Percentiles rank a stretch among this genome's conserved stretches.
Evolutionary conservation across 257 asterid genomes (phyloP).

Genomic region (Fraxinus anomala): DNA sequence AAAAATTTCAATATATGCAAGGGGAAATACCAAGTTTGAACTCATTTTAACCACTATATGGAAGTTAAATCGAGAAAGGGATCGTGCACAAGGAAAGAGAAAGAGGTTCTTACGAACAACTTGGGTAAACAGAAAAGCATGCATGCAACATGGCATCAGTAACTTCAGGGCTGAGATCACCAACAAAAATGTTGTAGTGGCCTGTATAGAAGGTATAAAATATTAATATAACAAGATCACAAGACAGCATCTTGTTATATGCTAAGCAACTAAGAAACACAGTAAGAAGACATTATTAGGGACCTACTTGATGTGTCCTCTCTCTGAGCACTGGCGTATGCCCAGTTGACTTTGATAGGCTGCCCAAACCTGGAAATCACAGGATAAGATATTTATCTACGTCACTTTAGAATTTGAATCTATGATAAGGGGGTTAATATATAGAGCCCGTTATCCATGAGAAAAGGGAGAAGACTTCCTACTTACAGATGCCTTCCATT

Average conservation of each 20-base stretch:
- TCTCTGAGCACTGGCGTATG: conserved; percentile 87
- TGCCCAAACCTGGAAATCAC: conserved; percentile 81
- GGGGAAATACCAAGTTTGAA: not conserved
- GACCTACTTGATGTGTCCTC: conserved; percentile 88
- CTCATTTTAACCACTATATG: not conserved
- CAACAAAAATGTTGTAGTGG: conserved; percentile 90
- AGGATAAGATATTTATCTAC: conserved; percentile 21
- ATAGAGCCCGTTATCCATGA: not conserved
- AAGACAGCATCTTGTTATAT: not conserved
- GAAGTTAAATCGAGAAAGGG: not conserved
- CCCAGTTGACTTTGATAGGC: conserved; percentile 97
- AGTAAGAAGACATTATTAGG: conserved; percentile 12
- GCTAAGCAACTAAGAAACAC: conserved; percentile 13
- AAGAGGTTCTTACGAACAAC: conserved; percentile 75
- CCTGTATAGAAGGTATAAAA: conserved; percentile 45
- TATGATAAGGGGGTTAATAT: not conserved
- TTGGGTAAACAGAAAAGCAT: conserved; percentile 78
- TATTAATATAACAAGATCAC: conserved; percentile 18
- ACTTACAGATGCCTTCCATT: conserved; percentile 76
- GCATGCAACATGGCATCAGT: conserved; percentile 87
- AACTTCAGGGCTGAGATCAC: conserved; percentile 96
- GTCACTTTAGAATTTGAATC: conserved; percentile 2
- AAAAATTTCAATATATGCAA: not conserved
- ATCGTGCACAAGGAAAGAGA: conserved; percentile 17
- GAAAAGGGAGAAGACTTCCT: conserved; percentile 4